Evolutionary conservation across 176 grass and related monocot genomes (phyloP).

Genomic region (Triticum timopheevii): DNA sequence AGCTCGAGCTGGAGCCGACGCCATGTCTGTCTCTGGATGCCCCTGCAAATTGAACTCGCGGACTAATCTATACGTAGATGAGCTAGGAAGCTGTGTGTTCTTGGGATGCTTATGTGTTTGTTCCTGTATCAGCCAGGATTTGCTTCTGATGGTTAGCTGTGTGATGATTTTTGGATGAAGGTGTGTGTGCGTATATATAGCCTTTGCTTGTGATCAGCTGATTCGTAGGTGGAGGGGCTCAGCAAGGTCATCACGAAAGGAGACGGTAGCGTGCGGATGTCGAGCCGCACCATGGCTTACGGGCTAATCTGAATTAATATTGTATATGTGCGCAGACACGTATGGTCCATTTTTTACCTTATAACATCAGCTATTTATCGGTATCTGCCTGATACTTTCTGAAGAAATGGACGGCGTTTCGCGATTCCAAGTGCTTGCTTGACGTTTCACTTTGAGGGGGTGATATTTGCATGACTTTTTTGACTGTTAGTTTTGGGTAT

Average conservation of each 20-base stretch:
- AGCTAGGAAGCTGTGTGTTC: neutral
- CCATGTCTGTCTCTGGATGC: neutral
- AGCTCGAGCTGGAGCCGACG: neutral
- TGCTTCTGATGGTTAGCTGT: neutral
- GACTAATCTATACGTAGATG: too few species aligned
- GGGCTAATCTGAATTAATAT: neutral
- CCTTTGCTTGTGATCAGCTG: neutral
- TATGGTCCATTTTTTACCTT: too few species aligned
- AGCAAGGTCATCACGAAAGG: neutral
- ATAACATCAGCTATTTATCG: too few species aligned
- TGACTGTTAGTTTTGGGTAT: too few species aligned
- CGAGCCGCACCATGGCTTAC: constrained; percentile 10
- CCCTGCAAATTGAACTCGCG: neutral
- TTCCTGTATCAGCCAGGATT: neutral
- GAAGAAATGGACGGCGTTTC: too few species aligned
- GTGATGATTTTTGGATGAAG: too few species aligned
- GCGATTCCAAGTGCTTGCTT: too few species aligned
- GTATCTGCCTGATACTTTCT: too few species aligned
- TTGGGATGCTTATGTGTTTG: neutral
- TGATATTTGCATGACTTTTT: too few species aligned
- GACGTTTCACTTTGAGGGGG: too few species aligned
- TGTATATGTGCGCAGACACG: too few species aligned
- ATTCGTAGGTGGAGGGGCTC: too few species aligned
- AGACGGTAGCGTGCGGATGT: neutral
- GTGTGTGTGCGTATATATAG: constrained; percentile 13